Evolutionary conservation across 805 yeast species (phyloP).

Genomic region (Barnettozyma wickerhamii): DNA sequence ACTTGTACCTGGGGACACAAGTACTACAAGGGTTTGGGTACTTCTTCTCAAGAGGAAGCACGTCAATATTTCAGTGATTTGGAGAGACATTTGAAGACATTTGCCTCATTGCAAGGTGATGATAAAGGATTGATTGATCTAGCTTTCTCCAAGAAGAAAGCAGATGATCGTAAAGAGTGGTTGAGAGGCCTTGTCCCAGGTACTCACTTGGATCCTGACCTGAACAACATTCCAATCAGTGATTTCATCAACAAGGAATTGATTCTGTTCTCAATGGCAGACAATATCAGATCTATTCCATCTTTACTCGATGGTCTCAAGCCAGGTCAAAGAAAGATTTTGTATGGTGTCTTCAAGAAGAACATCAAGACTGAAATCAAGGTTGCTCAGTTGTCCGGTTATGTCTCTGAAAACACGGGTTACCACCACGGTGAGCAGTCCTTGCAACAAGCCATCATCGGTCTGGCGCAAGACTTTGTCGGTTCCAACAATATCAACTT

Average conservation of each 20-base stretch:
- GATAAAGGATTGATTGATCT: slow-evolving; percentile 80
- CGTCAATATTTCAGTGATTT: slow-evolving; percentile 84
- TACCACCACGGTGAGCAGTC: slow-evolving; percentile 96
- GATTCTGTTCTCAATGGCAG: slow-evolving; percentile 94
- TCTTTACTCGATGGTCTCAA: slow-evolving; percentile 91
- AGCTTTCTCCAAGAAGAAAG: slow-evolving; percentile 91
- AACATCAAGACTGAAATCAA: slow-evolving; percentile 75
- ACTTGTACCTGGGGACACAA: slow-evolving; percentile 82
- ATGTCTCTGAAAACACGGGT: slow-evolving; percentile 81
- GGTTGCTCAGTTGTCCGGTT: slow-evolving; percentile 88
- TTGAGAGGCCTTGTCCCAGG: slow-evolving; percentile 88
- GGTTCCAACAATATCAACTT: slow-evolving; percentile 88
- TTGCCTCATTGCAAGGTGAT: slow-evolving; percentile 73
- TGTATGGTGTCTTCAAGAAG: slow-evolving; percentile 82
- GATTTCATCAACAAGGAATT: slow-evolving; percentile 95
- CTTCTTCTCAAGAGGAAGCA: slow-evolving; percentile 78
- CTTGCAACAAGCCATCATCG: slow-evolving; percentile 83
- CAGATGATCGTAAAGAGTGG: slow-evolving; percentile 98
- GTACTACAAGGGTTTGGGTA: slow-evolving; percentile 98
- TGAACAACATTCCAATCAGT: slow-evolving; percentile 77
- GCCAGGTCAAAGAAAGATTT: slow-evolving; percentile 94
- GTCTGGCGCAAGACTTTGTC: slow-evolving; percentile 90
- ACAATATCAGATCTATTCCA: slow-evolving; percentile 92
- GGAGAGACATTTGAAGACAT: slow-evolving; percentile 80
- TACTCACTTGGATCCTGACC: slow-evolving; percentile 77